A percentile compares a stretch with the other conserved stretches of the same genome.
Conservation (phyloP, 2,329 filamentous ascomycete species). For the Graphiopsis chlorocephala region DNA sequence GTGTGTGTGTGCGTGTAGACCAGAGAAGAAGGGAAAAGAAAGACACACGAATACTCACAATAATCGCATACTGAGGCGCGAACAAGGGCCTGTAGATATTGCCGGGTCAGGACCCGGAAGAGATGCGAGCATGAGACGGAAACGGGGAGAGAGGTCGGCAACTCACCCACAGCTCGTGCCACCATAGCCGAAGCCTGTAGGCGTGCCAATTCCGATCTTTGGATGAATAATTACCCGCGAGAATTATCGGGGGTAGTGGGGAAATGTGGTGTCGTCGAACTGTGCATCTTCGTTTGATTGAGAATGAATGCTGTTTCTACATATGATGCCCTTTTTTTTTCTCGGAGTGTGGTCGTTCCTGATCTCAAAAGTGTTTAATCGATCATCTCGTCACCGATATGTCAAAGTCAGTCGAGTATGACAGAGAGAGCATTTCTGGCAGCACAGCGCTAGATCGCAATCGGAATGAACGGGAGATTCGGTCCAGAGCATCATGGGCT, state of each 20-base stretch:
- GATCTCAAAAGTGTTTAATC: background rate
- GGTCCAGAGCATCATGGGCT: background rate
- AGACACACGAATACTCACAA: background rate
- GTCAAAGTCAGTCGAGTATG: background rate
- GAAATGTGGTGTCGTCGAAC: background rate
- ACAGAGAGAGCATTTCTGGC: background rate
- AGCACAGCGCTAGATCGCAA: background rate
- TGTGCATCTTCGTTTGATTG: background rate
- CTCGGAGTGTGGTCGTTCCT: background rate
- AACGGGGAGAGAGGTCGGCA: background rate
- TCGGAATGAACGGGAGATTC: background rate
- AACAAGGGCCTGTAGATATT: background rate
- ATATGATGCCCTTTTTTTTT: background rate
- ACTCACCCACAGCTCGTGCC: background rate
- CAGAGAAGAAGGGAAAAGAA: background rate
- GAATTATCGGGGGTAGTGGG: background rate
- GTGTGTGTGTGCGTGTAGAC: background rate
- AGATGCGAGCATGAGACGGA: background rate
- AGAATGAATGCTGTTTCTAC: background rate
- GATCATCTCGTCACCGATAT: background rate
- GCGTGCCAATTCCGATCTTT: background rate
- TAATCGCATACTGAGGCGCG: background rate
- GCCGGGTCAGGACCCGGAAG: background rate
- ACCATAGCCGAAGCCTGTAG: background rate
- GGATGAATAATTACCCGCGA: background rate